These are phyloP conservation scores for Leccinellum albellum DNA, from an alignment of 768 basidiomycete species.

Conservation along the genomic window DNA sequence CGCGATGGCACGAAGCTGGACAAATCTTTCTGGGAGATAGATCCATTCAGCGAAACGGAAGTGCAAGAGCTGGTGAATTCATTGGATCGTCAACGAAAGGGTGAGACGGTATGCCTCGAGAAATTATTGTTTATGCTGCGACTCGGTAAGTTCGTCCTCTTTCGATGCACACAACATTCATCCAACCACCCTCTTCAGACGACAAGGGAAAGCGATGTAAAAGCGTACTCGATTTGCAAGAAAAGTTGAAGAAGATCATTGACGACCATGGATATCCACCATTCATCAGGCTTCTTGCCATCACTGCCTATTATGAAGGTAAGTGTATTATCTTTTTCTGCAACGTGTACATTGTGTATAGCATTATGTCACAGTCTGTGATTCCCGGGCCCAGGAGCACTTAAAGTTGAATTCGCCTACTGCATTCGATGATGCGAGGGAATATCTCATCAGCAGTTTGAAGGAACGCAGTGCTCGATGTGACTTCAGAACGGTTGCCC, in stretches of 20 bases:
- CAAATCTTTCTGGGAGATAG: constrained; percentile 9
- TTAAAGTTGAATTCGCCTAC: too few relatives aligned
- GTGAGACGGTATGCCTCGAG: background rate
- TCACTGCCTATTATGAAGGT: background rate
- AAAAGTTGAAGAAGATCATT: background rate
- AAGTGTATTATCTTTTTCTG: background rate
- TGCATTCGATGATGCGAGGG: background rate
- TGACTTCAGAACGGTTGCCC: background rate
- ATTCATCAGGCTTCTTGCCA: background rate
- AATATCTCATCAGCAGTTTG: background rate
- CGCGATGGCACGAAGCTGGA: background rate
- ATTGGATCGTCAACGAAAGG: background rate
- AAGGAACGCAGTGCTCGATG: background rate
- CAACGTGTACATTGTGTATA: background rate
- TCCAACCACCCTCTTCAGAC: background rate
- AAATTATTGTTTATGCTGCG: background rate
- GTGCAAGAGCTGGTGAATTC: constrained; percentile 1
- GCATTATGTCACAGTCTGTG: background rate
- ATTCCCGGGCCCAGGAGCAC: background rate
- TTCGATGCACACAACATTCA: background rate
- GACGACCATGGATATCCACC: background rate
- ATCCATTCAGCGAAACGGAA: constrained; percentile 4
- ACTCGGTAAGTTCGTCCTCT: background rate
- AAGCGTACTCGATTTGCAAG: background rate
- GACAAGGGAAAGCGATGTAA: constrained; percentile 16